Evolutionary conservation across 163 green algal species (phyloP).

Genomic region (Scenedesmus sp.): DNA sequence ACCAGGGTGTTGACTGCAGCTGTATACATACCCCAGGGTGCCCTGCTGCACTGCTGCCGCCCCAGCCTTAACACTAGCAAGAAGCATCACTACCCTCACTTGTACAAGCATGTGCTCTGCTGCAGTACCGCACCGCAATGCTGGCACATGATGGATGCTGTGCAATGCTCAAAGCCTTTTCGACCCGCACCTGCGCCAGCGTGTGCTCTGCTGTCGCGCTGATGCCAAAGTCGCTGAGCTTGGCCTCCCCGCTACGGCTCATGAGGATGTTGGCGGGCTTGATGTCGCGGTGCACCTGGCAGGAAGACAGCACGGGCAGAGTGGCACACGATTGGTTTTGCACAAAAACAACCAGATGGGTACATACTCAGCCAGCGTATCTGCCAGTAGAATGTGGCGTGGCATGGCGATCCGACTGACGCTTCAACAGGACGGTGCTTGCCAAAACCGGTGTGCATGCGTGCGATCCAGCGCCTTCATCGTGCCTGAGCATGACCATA

Average conservation of each 20-base stretch:
- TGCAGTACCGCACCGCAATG: neutral
- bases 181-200: slow-evolving; percentile 76
- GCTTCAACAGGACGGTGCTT: too few relatives aligned
- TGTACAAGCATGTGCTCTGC: neutral
- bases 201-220: slow-evolving; percentile 91
- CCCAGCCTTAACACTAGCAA: too few relatives aligned
- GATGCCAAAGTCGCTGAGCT: slow-evolving; percentile 98
- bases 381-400: neutral
- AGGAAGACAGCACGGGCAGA: neutral
- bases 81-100: too few relatives aligned
- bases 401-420: neutral
- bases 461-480: too few relatives aligned
- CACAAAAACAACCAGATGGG: neutral
- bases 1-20: neutral
- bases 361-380: too few relatives aligned
- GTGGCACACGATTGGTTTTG: neutral
- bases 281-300: slow-evolving; percentile 94
- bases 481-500: too few relatives aligned
- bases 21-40: too few relatives aligned
- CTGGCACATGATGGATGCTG: neutral
- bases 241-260: slow-evolving; percentile 80
- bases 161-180: neutral
- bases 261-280: slow-evolving; percentile 96
- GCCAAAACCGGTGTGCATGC: too few relatives aligned
- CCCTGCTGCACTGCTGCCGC: too few relatives aligned